Percentiles rank a stretch among this genome's conserved stretches.
phyloP scores from a whole-genome alignment of 495 filamentous ascomycete genomes.

The Xylaria flabelliformis region DNA sequence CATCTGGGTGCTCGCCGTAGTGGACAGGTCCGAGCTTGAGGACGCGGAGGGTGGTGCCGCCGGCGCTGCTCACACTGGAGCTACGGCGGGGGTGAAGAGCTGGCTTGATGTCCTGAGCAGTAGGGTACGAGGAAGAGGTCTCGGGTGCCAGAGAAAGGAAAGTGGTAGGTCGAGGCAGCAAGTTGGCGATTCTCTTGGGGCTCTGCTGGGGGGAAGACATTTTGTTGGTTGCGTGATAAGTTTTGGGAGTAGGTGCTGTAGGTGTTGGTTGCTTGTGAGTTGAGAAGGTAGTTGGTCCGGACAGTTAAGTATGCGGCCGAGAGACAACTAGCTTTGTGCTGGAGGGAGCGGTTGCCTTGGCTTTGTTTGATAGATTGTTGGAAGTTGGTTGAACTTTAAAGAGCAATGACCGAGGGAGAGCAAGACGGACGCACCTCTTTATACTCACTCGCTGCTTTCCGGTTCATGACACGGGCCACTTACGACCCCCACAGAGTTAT shows the following conservation, averaged over 20 bases:
- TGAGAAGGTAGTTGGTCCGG: not conserved
- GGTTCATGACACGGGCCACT: slow-evolving; percentile 26
- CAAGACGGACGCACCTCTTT: slow-evolving; percentile 20
- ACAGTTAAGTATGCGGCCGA: slow-evolving; percentile 15
- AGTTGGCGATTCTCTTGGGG: slow-evolving; percentile 31
- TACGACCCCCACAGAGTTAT: slow-evolving; percentile 33
- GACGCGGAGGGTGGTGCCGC: slow-evolving; percentile 45
- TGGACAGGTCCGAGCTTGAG: slow-evolving; percentile 58
- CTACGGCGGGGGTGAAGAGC: slow-evolving; percentile 34
- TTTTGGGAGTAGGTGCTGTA: slow-evolving; percentile 23
- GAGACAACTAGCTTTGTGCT: slow-evolving; percentile 16
- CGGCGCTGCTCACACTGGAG: slow-evolving; percentile 41
- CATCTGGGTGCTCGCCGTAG: slow-evolving; percentile 55
- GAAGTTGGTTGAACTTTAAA: not conserved
- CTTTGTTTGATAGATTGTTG: slow-evolving; percentile 15
- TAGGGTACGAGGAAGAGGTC: slow-evolving; percentile 53
- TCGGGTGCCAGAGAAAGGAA: slow-evolving; percentile 55
- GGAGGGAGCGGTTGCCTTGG: not conserved
- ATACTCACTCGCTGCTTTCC: slow-evolving; percentile 12
- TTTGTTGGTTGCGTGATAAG: slow-evolving; percentile 20
- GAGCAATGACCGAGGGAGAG: not conserved
- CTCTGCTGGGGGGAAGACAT: slow-evolving; percentile 37
- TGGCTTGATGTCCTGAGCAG: slow-evolving; percentile 41
- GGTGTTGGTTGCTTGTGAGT: slow-evolving; percentile 22
- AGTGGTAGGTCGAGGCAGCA: slow-evolving; percentile 43